phyloP scores from a whole-genome alignment of 139 green algal species.

The Coelastrella sp. region DNA sequence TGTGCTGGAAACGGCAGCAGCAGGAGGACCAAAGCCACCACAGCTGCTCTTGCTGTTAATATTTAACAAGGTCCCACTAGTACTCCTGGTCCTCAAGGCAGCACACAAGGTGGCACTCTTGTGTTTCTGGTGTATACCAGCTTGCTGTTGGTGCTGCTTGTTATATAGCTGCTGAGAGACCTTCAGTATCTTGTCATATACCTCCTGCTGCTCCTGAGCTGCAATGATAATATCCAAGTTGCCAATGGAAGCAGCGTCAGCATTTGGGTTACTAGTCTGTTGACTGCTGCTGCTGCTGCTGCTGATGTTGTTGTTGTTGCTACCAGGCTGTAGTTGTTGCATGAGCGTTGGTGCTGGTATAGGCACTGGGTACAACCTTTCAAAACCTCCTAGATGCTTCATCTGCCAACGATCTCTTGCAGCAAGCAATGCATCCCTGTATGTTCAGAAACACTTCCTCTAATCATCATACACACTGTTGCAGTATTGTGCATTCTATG shows the following conservation, averaged over 20 bases:
- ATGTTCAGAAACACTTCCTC: too few relatives aligned
- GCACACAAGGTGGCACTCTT: too few relatives aligned
- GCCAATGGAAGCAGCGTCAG: too few relatives aligned
- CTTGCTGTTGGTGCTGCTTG: conserved; percentile 16
- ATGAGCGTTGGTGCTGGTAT: too few relatives aligned
- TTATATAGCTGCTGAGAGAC: conserved; percentile 8
- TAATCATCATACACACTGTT: too few relatives aligned
- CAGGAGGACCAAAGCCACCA: not conserved
- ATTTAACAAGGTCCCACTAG: not conserved
- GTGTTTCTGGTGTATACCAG: too few relatives aligned
- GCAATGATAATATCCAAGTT: too few relatives aligned
- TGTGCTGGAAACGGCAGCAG: too few relatives aligned
- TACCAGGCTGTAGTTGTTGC: too few relatives aligned
- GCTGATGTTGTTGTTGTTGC: conserved; percentile 1
- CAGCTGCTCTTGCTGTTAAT: not conserved
- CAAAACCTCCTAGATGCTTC: conserved; percentile 17
- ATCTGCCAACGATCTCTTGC: not conserved
- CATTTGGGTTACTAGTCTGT: too few relatives aligned
- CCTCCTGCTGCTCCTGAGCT: conserved; percentile 9
- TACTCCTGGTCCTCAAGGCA: not conserved
- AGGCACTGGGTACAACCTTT: conserved; percentile 2
- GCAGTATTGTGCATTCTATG: too few relatives aligned
- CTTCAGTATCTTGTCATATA: conserved; percentile 21
- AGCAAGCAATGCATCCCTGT: not conserved
- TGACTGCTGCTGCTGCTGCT: conserved; percentile 5